Conservation (phyloP, 371 early-diverging fungal species). For the Syncephalis plumigaleata region DNA sequence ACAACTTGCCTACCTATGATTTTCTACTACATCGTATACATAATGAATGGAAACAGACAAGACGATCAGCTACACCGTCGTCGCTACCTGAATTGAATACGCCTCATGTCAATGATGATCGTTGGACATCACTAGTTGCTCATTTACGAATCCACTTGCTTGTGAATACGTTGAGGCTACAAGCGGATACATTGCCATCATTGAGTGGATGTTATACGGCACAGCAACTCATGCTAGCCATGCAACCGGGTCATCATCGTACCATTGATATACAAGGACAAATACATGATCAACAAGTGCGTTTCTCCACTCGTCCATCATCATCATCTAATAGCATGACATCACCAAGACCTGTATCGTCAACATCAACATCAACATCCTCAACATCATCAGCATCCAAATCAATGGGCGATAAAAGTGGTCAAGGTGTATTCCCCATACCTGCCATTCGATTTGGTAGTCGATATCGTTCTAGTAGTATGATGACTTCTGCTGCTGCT, state of each 20-base stretch:
- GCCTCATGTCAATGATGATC: no score
- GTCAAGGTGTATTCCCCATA: constrained; percentile 26
- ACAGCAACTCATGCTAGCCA: constrained; percentile 27
- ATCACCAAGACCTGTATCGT: no score
- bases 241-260: constrained; percentile 20
- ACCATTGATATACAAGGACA: constrained; percentile 19
- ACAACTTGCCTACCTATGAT: constrained; percentile 50
- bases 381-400: no score
- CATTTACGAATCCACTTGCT: constrained; percentile 33
- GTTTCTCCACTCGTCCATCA: constrained; percentile 21
- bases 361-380: no score
- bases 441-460: constrained; percentile 40
- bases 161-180: constrained; percentile 30
- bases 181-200: constrained; percentile 47
- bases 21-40: constrained; percentile 53
- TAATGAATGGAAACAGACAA: constrained; percentile 46
- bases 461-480: constrained; percentile 14
- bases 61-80: constrained; percentile 7
- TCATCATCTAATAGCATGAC: no score
- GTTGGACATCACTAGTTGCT: background rate
- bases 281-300: constrained; percentile 30
- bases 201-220: constrained; percentile 42
- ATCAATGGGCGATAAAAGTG: no score
- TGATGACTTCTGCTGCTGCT: constrained; percentile 5
- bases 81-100: constrained; percentile 3